These are phyloP conservation scores for Pseudogymnoascus sp. DNA, from an alignment of 2,329 filamentous ascomycete genomes.

Conservation along the genomic window DNA sequence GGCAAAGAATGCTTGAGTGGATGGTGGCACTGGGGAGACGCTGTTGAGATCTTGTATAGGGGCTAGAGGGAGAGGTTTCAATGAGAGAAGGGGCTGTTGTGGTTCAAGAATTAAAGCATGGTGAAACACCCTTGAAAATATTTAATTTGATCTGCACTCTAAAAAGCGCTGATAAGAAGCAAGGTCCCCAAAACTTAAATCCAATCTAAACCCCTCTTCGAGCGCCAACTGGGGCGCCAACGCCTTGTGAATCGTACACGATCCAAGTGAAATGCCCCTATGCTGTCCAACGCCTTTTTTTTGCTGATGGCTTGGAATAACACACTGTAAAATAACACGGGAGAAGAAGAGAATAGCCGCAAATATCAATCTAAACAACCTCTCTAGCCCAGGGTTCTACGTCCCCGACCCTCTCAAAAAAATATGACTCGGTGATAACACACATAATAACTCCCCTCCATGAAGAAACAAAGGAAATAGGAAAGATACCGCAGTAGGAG, in stretches of 20 bases:
- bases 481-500: too few species aligned
- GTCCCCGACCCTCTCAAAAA: background rate
- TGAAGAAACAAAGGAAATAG: too few species aligned
- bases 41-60: background rate
- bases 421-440: background rate
- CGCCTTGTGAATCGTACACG: background rate
- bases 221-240: background rate
- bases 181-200: background rate
- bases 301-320: background rate
- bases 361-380: background rate
- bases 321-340: background rate
- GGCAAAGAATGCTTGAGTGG: background rate
- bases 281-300: background rate
- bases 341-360: background rate
- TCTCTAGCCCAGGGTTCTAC: background rate
- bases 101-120: background rate
- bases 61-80: background rate
- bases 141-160: background rate
- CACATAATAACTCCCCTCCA: too few species aligned
- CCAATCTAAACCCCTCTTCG: background rate
- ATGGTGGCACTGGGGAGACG: background rate
- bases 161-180: background rate
- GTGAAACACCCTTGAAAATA: background rate
- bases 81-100: too few species aligned
- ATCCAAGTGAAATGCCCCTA: too few species aligned